Evolutionary conservation across 345 rosid genomes (phyloP).

Genomic region (Physaria fendleri): DNA sequence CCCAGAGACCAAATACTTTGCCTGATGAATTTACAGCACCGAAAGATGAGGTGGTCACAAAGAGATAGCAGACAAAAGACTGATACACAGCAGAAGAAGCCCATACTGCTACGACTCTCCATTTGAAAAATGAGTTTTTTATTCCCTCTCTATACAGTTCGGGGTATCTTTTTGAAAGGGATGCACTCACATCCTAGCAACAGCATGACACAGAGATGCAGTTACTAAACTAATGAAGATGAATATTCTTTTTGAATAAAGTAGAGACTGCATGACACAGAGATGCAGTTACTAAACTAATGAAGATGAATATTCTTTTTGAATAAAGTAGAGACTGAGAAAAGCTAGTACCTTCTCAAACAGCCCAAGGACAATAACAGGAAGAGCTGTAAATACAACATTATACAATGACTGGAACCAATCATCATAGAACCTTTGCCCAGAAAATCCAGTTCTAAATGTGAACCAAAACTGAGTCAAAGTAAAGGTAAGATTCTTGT

Average conservation of each 20-base stretch:
- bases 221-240: neutral
- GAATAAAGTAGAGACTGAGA: neutral
- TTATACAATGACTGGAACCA: slow-evolving; percentile 98
- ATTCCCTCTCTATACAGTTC: slow-evolving; percentile 92
- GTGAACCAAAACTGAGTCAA: slow-evolving; percentile 99
- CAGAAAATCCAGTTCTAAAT: slow-evolving; percentile 95
- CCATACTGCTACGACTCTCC: slow-evolving; percentile 91
- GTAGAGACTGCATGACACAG: neutral
- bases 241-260: neutral
- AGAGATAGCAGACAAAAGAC: slow-evolving; percentile 73
- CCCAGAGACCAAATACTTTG: slow-evolving; percentile 90
- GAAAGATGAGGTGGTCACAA: slow-evolving; percentile 51
- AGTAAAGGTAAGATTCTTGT: slow-evolving; percentile 97
- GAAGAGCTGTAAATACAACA: slow-evolving; percentile 88
- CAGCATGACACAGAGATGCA: neutral
- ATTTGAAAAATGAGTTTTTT: slow-evolving; percentile 68
- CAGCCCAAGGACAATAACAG: slow-evolving; percentile 89
- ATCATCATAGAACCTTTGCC: slow-evolving; percentile 98
- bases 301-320: neutral
- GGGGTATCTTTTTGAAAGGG: slow-evolving; percentile 94
- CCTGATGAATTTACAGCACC: slow-evolving; percentile 67
- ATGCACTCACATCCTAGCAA: slow-evolving; percentile 86
- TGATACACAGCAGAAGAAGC: slow-evolving; percentile 87
- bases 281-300: neutral
- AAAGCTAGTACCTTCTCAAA: slow-evolving; percentile 72